These are phyloP conservation scores for Mortierella sp. DNA, from an alignment of 371 early-diverging fungal species.

Conservation along the genomic window DNA sequence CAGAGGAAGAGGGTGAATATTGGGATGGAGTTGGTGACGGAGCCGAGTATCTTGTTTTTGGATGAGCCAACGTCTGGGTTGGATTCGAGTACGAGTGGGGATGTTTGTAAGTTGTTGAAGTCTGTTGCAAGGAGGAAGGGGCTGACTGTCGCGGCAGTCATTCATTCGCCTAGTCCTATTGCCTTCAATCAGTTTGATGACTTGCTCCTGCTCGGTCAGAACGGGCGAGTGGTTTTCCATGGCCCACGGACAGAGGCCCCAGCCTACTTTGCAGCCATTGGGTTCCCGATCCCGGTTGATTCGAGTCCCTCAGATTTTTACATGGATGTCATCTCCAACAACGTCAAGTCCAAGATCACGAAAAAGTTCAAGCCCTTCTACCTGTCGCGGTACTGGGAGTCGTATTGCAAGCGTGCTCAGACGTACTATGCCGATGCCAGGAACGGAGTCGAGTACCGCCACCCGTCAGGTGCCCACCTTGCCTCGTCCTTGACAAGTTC, in stretches of 20 bases:
- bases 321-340: constrained; percentile 70
- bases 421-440: constrained; percentile 78
- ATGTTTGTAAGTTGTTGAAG: constrained; percentile 72
- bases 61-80: constrained; percentile 95
- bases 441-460: constrained; percentile 77
- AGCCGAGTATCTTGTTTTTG: constrained; percentile 91
- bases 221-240: constrained; percentile 74
- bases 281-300: constrained; percentile 68
- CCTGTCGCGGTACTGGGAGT: constrained; percentile 50
- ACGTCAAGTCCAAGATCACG: constrained; percentile 49
- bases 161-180: constrained; percentile 81
- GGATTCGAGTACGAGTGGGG: constrained; percentile 78
- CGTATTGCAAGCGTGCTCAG: constrained; percentile 52
- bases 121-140: constrained; percentile 69
- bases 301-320: constrained; percentile 74
- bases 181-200: constrained; percentile 78
- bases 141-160: constrained; percentile 78
- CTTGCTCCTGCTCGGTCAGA: constrained; percentile 74
- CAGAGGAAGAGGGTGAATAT: constrained; percentile 90
- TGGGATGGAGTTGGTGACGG: constrained; percentile 90
- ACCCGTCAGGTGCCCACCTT: constrained; percentile 21
- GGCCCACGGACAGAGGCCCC: constrained; percentile 65
- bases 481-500: constrained; percentile 71
- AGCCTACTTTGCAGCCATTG: constrained; percentile 68
- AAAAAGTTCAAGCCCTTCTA: constrained; percentile 57